These are phyloP conservation scores for Candida sp. DNA, from an alignment of 1,139 yeast genomes.

Conservation along the genomic window DNA sequence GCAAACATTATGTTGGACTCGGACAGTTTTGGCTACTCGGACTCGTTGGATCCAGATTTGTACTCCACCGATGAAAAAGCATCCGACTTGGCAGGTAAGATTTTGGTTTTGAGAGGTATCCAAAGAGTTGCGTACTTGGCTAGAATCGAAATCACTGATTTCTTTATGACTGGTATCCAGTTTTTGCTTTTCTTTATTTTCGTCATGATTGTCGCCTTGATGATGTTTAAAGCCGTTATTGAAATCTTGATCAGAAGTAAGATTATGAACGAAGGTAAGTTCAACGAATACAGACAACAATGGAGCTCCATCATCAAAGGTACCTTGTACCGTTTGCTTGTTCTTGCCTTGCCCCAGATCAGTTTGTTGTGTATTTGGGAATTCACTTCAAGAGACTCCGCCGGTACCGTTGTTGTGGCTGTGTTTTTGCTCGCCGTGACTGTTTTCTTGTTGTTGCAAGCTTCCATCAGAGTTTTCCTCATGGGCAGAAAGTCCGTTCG, in stretches of 20 bases:
- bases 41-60: conserved; percentile 51
- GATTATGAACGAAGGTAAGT: conserved; percentile 65
- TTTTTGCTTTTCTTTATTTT: conserved; percentile 84
- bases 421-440: conserved; percentile 64
- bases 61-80: conserved; percentile 80
- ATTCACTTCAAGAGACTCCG: conserved; percentile 80
- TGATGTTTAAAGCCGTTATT: conserved; percentile 73
- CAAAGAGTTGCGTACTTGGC: conserved; percentile 90
- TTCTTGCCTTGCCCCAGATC: conserved; percentile 87
- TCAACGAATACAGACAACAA: conserved; percentile 77
- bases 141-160: conserved; percentile 80
- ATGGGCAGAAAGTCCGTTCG: conserved; percentile 75
- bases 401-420: conserved; percentile 83
- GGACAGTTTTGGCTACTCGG: conserved; percentile 48
- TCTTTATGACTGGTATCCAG: conserved; percentile 86
- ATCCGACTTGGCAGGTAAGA: conserved; percentile 57
- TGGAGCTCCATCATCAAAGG: conserved; percentile 89
- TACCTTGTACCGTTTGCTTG: conserved; percentile 78
- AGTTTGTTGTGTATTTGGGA: conserved; percentile 90
- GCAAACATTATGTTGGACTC: conserved; percentile 31
- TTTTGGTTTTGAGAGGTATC: conserved; percentile 85
- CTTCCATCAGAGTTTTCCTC: conserved; percentile 69
- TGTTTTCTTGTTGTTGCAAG: conserved; percentile 67
- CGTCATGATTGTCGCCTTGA: conserved; percentile 65
- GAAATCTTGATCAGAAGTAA: conserved; percentile 71